These are phyloP conservation scores for Melaleuca quinquenervia DNA, from an alignment of 345 rosid genomes.

Conservation along the genomic window DNA sequence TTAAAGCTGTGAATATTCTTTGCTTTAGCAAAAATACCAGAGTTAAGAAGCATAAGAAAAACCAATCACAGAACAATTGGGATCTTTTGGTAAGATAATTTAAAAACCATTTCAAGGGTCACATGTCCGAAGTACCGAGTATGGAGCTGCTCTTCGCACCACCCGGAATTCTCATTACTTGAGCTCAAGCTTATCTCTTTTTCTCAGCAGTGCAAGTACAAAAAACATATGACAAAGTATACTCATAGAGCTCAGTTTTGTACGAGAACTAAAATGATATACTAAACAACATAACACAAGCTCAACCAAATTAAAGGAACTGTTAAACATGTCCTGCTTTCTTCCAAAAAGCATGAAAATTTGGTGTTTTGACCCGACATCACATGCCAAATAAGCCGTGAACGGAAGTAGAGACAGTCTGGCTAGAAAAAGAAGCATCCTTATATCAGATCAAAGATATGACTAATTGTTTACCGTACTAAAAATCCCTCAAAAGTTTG, in stretches of 20 bases:
- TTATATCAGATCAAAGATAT: neutral
- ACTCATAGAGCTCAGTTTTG: neutral
- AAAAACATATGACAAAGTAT: neutral
- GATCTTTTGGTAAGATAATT: neutral
- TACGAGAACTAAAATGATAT: neutral
- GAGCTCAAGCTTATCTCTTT: neutral
- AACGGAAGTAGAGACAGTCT: neutral
- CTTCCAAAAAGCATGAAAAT: neutral
- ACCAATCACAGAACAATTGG: neutral
- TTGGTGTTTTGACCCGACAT: neutral
- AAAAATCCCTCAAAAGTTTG: neutral
- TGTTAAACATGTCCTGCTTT: neutral
- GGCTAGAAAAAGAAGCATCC: neutral
- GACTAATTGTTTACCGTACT: neutral
- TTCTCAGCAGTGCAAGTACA: neutral
- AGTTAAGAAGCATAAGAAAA: neutral
- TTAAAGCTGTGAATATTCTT: neutral
- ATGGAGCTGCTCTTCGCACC: neutral
- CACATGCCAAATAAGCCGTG: neutral
- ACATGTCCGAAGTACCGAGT: neutral
- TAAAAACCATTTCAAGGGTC: neutral
- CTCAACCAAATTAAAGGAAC: neutral
- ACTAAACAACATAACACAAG: neutral
- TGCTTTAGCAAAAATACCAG: neutral
- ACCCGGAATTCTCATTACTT: neutral